These are phyloP conservation scores for Sporothrix luriei DNA, from an alignment of 2,329 filamentous ascomycete genomes.

Conservation along the genomic window DNA sequence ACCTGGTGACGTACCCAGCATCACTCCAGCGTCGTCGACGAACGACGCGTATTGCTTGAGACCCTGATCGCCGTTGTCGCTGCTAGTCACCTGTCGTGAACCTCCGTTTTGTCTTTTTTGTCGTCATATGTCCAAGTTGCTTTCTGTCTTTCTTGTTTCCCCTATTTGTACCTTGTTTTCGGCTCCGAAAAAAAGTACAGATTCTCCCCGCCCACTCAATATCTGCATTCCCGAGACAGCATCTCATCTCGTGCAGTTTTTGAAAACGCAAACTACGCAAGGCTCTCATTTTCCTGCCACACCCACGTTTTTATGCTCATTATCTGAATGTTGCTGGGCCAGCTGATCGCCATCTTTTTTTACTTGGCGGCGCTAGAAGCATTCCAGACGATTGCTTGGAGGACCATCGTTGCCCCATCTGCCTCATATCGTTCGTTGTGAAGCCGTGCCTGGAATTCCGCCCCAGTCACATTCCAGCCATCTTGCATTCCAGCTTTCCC, in stretches of 20 bases:
- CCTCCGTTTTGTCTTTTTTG: conserved; percentile 4
- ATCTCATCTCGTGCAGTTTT: neutral
- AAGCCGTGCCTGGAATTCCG: conserved; percentile 21
- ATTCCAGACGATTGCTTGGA: conserved; percentile 15
- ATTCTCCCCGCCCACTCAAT: neutral
- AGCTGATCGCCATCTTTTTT: conserved; percentile 5
- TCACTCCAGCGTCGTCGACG: neutral
- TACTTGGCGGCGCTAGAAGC: conserved; percentile 12
- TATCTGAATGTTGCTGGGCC: neutral
- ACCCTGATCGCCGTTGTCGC: conserved; percentile 1
- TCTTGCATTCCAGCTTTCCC: conserved; percentile 22
- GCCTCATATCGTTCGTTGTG: neutral
- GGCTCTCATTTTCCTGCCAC: conserved; percentile 19
- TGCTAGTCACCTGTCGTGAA: neutral
- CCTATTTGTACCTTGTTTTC: conserved; percentile 17
- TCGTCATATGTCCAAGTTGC: neutral
- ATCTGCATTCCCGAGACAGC: conserved; percentile 26
- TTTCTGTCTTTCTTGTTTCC: neutral
- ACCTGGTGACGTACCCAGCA: conserved; percentile 8
- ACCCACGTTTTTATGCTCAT: conserved; percentile 19
- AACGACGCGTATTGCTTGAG: neutral
- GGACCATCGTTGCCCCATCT: neutral
- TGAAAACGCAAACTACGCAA: neutral
- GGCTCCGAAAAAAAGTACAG: conserved; percentile 2
- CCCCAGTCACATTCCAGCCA: conserved; percentile 25